Conservation (phyloP, 331 rosid genomes). For the Dryas integrifolia region DNA sequence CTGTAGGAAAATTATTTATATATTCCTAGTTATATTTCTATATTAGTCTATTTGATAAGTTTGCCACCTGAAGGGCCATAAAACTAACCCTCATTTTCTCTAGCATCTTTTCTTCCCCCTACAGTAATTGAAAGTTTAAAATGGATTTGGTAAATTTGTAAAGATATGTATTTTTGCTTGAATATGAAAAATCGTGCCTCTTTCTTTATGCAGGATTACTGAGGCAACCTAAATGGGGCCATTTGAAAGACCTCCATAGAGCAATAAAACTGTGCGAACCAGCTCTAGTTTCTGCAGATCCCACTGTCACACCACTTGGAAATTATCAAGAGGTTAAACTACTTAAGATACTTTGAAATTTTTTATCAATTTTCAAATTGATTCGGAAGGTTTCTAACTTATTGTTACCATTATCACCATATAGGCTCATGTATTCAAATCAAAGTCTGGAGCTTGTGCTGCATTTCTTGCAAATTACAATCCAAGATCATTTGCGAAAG, state of each 20-base stretch:
- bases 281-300: constrained; percentile 79
- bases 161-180: constrained; percentile 8
- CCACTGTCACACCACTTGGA: constrained; percentile 62
- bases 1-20: not conserved
- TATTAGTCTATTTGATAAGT: not conserved
- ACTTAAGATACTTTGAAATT: constrained; percentile 12
- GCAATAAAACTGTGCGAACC: constrained; percentile 92
- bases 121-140: not conserved
- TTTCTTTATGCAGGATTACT: constrained; percentile 55
- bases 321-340: constrained; percentile 63
- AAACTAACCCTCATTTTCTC: not conserved
- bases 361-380: constrained; percentile 13
- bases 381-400: constrained; percentile 13
- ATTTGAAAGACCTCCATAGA: constrained; percentile 86
- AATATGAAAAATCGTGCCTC: constrained; percentile 15
- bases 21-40: not conserved
- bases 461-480: constrained; percentile 92
- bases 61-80: not conserved
- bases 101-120: not conserved
- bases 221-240: constrained; percentile 98
- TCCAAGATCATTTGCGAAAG: constrained; percentile 57
- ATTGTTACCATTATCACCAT: constrained; percentile 8
- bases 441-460: constrained; percentile 84
- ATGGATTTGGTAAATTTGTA: not conserved
- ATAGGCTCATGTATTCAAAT: constrained; percentile 86